Evolutionary conservation across 306 rosid genomes (phyloP).

Genomic region (Comarum palustre): DNA sequence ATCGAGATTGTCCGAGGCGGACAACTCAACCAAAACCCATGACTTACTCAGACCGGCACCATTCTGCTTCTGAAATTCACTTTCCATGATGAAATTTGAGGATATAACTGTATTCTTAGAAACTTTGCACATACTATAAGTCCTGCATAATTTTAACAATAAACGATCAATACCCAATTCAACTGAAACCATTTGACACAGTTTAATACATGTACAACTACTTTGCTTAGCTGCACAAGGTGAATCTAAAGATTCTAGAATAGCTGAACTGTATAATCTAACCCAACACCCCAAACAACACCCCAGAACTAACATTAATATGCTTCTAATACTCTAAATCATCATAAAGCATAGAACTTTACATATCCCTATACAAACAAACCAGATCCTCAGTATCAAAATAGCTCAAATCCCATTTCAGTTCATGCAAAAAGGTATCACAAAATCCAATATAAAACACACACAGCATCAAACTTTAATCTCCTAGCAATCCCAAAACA

Average conservation of each 20-base stretch:
- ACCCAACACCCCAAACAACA: neutral
- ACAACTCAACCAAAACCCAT: constrained; percentile 68
- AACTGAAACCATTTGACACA: neutral
- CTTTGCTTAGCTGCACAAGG: neutral
- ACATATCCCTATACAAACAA: constrained; percentile 1
- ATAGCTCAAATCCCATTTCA: constrained; percentile 19
- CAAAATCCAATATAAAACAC: neutral
- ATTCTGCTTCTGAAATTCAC: constrained; percentile 50
- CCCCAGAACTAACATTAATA: neutral
- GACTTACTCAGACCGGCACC: constrained; percentile 28
- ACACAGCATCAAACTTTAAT: neutral
- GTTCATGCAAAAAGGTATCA: constrained; percentile 5
- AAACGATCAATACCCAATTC: constrained; percentile 27
- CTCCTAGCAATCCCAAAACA: constrained; percentile 1
- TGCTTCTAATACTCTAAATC: neutral
- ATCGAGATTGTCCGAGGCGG: constrained; percentile 75
- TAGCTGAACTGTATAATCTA: neutral
- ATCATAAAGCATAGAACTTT: neutral
- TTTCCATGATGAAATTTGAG: constrained; percentile 55
- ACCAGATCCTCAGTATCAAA: constrained; percentile 30
- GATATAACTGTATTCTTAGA: constrained; percentile 50
- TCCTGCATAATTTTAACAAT: constrained; percentile 49
- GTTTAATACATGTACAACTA: neutral
- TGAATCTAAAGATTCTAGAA: constrained; percentile 8
- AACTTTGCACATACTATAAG: constrained; percentile 64